Percentiles rank a stretch among this genome's conserved stretches.
Evolutionary conservation across 495 filamentous ascomycete genomes (phyloP).

Genomic region (Acidiella bohemica): DNA sequence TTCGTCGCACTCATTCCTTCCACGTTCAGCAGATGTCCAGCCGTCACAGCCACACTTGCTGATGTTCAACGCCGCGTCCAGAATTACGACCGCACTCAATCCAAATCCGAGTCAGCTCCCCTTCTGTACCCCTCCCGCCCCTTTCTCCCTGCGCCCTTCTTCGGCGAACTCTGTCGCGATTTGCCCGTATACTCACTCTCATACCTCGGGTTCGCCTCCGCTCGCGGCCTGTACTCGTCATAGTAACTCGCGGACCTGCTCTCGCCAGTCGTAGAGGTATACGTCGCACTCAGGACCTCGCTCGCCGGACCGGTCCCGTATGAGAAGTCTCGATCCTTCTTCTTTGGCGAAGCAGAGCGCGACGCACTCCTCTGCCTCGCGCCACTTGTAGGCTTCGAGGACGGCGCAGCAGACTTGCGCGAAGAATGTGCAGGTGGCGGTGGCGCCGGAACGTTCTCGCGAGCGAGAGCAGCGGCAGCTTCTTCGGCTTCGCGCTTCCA

Average conservation of each 20-base stretch:
- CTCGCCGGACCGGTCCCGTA: conserved; percentile 5
- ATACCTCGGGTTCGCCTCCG: conserved; percentile 4
- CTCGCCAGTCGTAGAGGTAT: conserved; percentile 9
- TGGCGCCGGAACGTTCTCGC: conserved; percentile 15
- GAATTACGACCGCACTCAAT: conserved; percentile 7
- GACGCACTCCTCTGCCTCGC: conserved; percentile 5
- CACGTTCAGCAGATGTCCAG: neutral
- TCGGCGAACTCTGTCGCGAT: conserved; percentile 15
- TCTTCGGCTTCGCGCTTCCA: conserved; percentile 21
- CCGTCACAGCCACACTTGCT: no score
- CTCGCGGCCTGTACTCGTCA: conserved; percentile 15
- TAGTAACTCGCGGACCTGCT: conserved; percentile 14
- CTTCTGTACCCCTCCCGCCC: conserved; percentile 10
- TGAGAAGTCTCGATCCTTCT: conserved; percentile 13
- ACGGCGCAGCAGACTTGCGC: conserved; percentile 6
- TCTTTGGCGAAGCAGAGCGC: conserved; percentile 13
- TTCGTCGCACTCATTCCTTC: no score
- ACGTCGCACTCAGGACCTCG: conserved; percentile 18
- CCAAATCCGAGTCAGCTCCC: conserved; percentile 17
- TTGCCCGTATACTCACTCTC: neutral
- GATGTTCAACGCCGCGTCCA: no score
- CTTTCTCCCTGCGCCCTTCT: conserved; percentile 6
- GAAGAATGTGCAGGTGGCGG: conserved; percentile 4
- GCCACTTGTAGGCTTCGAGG: conserved; percentile 5
- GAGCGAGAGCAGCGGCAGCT: conserved; percentile 17